Evolutionary conservation across 75 land plant genomes (phyloP).

Genomic region (Pinus albicaulis): DNA sequence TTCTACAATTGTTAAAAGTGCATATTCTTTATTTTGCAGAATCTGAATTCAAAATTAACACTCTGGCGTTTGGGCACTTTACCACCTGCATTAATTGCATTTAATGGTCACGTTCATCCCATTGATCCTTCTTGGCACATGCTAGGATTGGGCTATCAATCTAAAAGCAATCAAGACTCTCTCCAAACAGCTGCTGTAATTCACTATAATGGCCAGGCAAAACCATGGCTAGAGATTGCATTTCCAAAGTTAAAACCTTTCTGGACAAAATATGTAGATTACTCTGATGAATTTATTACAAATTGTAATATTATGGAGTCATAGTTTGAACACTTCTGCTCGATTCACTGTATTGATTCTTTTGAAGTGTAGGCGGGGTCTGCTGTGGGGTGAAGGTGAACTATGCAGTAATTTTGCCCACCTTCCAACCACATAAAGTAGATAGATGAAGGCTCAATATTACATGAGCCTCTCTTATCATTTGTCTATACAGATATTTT

Average conservation of each 20-base stretch:
- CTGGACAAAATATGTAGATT: conserved; percentile 81
- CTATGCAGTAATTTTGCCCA: conserved; percentile 1
- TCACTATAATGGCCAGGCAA: conserved; percentile 92
- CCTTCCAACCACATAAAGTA: conserved; percentile 1
- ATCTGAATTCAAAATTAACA: conserved; percentile 67
- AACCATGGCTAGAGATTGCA: conserved; percentile 96
- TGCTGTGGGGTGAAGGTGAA: background rate
- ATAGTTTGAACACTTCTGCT: conserved; percentile 1
- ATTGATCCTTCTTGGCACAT: conserved; percentile 87
- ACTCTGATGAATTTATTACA: conserved; percentile 70
- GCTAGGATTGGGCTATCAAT: conserved; percentile 74
- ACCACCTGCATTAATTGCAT: conserved; percentile 92
- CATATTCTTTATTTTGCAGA: conserved; percentile 43
- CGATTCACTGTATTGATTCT: conserved; percentile 8
- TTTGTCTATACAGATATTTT: conserved; percentile 14
- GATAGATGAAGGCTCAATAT: conserved; percentile 12
- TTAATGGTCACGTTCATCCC: conserved; percentile 68
- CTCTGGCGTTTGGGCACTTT: conserved; percentile 88
- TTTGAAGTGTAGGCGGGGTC: background rate
- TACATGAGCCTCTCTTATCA: conserved; percentile 13
- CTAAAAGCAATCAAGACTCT: conserved; percentile 41
- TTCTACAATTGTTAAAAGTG: background rate
- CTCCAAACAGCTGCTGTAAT: conserved; percentile 68
- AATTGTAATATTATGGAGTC: conserved; percentile 65
- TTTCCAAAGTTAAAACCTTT: conserved; percentile 63